Conservation (phyloP, 495 filamentous ascomycete species). For the Pseudoneurospora amorphoporcata region DNA sequence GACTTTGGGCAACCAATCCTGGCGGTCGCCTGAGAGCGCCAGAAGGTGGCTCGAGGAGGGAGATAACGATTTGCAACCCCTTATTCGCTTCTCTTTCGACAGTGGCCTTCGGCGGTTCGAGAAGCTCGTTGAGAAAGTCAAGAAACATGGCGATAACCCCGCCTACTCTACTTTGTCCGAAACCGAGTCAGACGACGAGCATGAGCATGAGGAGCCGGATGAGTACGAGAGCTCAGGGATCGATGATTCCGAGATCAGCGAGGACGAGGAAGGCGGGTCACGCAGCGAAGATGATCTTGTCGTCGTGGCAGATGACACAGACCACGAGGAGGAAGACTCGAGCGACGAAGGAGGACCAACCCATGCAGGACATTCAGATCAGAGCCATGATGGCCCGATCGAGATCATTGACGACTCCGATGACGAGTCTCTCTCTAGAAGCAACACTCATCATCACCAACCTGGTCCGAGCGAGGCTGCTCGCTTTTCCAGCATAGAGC, state of each 20-base stretch:
- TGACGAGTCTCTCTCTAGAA: background rate
- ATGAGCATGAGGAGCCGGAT: slow-evolving; percentile 2
- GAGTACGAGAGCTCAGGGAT: slow-evolving; percentile 26
- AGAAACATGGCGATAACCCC: background rate
- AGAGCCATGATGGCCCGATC: background rate
- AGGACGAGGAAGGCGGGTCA: background rate
- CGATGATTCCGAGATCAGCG: slow-evolving; percentile 16
- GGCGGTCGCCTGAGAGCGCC: background rate
- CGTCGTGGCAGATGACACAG: slow-evolving; percentile 3
- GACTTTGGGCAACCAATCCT: background rate
- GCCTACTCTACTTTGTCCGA: background rate
- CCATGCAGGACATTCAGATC: background rate
- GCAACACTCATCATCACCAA: background rate
- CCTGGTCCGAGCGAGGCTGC: background rate
- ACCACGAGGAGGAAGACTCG: background rate
- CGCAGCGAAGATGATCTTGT: slow-evolving; percentile 14
- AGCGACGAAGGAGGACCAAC: background rate
- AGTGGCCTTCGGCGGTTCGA: slow-evolving; percentile 3
- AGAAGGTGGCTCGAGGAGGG: background rate
- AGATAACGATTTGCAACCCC: background rate
- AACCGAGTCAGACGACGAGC: background rate
- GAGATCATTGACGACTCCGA: slow-evolving; percentile 1
- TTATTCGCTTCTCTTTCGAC: slow-evolving; percentile 15
- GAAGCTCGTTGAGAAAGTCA: background rate
- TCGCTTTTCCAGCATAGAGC: slow-evolving; percentile 17